Evolutionary conservation across 2,329 filamentous ascomycete species (phyloP), one percentile per base, ranked within the genome.

Genomic region (Kalmusia sp.): DNA sequence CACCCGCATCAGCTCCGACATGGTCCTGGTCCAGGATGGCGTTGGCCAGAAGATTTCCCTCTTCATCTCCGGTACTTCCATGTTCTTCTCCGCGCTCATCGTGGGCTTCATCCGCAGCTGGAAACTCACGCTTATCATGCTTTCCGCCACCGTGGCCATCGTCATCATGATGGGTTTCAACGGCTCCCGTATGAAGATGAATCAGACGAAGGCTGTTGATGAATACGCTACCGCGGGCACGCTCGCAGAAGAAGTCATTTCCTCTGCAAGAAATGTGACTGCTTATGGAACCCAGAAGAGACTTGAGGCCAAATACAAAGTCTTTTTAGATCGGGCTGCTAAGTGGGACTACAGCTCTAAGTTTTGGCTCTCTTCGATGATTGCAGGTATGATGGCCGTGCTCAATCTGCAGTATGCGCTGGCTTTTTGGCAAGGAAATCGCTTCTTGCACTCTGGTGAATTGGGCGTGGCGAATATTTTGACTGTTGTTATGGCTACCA

Each of bases 201-300:
- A 88, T 76, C 93, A 92, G 76, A 79, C 61, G 2, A 51, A 85
- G 52, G 89, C 90, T 1, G 80, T 97, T 43, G 81, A 88, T 47
- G 86, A 91, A 0, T 96, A 96, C 67, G 93, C 91, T 22, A 80
- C 87, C 43, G 93, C 93, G 59, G 93, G 93, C 51, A 93, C 89
- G 2, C 84, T 98, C 11, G 93, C 92, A 3, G 95, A 98, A 69
- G 95, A 99, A 76, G 93, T 97, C 49, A 84, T 99, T 66, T 93
- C 91, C 73, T 97, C 93, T 1, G 89, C 98, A 62, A 87, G 95
- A 58, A 98, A 96, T 68, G 90, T 93, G 6, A 87, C 91, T 6
- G 95, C 95, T 25, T 99, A 97, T 68, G 92, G 92, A 37, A 97
- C 93, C 0, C 93, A 98, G 74, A 90, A 93, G 51, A 92, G 93